These are phyloP conservation scores for Hypoxylon rickii DNA, from an alignment of 495 filamentous ascomycete species.

Conservation along the genomic window DNA sequence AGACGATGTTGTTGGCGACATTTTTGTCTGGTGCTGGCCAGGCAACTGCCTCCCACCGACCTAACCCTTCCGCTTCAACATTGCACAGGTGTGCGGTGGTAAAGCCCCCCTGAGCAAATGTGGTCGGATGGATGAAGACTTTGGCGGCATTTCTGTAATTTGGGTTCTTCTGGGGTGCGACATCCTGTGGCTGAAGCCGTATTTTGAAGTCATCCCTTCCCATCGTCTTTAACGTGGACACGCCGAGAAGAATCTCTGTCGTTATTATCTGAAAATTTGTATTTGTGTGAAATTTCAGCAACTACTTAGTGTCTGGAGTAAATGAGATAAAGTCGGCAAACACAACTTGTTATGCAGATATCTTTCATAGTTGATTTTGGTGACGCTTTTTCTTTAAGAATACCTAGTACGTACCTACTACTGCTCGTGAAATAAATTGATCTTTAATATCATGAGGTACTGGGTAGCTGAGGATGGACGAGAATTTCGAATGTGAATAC, in stretches of 20 bases:
- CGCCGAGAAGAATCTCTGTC: not conserved
- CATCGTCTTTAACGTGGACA: constrained; percentile 4
- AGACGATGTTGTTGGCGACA: constrained; percentile 40
- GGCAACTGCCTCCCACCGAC: constrained; percentile 32
- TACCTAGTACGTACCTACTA: no score
- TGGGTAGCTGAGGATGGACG: no score
- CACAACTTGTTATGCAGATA: no score
- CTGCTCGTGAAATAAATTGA: no score
- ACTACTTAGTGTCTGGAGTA: no score
- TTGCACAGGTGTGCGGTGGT: constrained; percentile 32
- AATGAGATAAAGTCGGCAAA: no score
- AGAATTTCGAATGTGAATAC: no score
- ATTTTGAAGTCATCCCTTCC: constrained; percentile 38
- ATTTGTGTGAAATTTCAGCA: no score
- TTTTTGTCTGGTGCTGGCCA: constrained; percentile 39
- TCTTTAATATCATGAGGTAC: no score
- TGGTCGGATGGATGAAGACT: constrained; percentile 38
- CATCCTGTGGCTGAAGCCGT: constrained; percentile 38
- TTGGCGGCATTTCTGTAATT: constrained; percentile 39
- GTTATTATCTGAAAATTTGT: not conserved
- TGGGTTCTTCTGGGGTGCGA: constrained; percentile 37
- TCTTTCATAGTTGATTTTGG: no score
- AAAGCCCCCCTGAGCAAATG: constrained; percentile 36
- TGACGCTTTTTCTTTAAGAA: no score
- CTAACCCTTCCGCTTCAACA: constrained; percentile 21